Evolutionary conservation across 2,329 filamentous ascomycete genomes (phyloP).

Genomic region (Aspergillus tubingensis): DNA sequence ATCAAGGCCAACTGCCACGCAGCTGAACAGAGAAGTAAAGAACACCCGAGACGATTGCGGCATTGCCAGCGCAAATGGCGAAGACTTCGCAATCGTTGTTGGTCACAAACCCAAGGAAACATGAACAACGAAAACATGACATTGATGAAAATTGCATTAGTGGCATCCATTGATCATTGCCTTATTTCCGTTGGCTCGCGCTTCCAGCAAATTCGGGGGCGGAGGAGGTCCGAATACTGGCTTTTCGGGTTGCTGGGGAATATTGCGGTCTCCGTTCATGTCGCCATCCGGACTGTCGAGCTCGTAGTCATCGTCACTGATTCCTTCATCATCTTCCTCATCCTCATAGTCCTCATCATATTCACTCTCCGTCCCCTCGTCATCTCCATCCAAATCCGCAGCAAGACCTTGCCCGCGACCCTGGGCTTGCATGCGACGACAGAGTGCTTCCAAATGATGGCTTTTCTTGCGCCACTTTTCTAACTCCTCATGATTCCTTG

Average conservation of each 20-base stretch:
- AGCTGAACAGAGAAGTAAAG: conserved; percentile 7
- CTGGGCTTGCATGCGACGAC: conserved; percentile 94
- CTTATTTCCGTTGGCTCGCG: conserved; percentile 49
- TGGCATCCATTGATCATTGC: conserved; percentile 47
- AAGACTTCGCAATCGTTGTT: neutral
- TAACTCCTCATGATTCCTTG: conserved; percentile 71
- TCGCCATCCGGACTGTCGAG: conserved; percentile 37
- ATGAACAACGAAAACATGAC: conserved; percentile 8
- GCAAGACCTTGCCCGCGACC: conserved; percentile 73
- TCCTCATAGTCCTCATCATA: conserved; percentile 64
- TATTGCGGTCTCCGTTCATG: conserved; percentile 28
- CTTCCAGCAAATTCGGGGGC: conserved; percentile 52
- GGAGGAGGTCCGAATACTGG: conserved; percentile 53
- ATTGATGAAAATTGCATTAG: conserved; percentile 12
- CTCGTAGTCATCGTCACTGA: conserved; percentile 59
- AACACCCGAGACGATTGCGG: conserved; percentile 6
- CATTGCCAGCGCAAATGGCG: conserved; percentile 2
- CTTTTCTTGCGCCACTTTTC: conserved; percentile 82
- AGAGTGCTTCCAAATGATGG: conserved; percentile 88
- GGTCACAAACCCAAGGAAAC: conserved; percentile 8
- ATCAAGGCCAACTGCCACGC: conserved; percentile 6
- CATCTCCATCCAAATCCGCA: conserved; percentile 58
- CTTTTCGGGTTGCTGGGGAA: conserved; percentile 38
- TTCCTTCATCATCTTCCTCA: conserved; percentile 64
- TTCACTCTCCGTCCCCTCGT: conserved; percentile 47